A percentile compares a stretch with the other conserved stretches of the same genome.
Evolutionary conservation across 2,329 filamentous ascomycete species (phyloP).

Genomic region (Colletotrichum lini): DNA sequence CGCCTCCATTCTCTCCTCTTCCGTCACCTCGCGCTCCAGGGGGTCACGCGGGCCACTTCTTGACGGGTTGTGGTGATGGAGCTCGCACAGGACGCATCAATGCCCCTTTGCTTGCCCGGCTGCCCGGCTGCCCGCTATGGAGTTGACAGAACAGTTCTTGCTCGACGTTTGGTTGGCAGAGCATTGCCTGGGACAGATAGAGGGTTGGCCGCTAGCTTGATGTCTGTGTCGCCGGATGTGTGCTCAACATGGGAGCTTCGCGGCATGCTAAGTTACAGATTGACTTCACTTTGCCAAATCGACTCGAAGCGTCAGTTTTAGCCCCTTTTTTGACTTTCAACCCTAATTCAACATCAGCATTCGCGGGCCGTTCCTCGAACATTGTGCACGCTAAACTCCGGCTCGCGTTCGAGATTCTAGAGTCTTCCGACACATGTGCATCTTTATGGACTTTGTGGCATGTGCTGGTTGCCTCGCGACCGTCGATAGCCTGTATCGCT

Average conservation of each 20-base stretch:
- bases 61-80: conserved; percentile 12
- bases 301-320: conserved; percentile 27
- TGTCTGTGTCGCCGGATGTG: conserved; percentile 23
- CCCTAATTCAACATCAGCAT: conserved; percentile 39
- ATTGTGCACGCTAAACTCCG: background rate
- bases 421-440: background rate
- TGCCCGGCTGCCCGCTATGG: background rate
- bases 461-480: conserved; percentile 7
- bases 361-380: background rate
- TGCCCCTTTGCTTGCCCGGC: background rate
- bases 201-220: background rate
- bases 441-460: background rate
- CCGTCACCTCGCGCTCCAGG: conserved; percentile 25
- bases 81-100: conserved; percentile 13
- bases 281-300: conserved; percentile 13
- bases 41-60: conserved; percentile 14
- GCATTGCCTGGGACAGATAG: conserved; percentile 3
- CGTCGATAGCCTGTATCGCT: conserved; percentile 25
- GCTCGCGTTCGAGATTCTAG: background rate
- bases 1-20: conserved; percentile 30
- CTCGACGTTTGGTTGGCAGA: conserved; percentile 14
- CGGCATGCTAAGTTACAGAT: conserved; percentile 9
- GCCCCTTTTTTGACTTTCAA: conserved; percentile 28
- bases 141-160: background rate
- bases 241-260: conserved; percentile 20